Percentiles rank a stretch among this genome's conserved stretches.
Conservation (phyloP, 2,329 filamentous ascomycete genomes). For the Thermothelomyces thermophilus region DNA sequence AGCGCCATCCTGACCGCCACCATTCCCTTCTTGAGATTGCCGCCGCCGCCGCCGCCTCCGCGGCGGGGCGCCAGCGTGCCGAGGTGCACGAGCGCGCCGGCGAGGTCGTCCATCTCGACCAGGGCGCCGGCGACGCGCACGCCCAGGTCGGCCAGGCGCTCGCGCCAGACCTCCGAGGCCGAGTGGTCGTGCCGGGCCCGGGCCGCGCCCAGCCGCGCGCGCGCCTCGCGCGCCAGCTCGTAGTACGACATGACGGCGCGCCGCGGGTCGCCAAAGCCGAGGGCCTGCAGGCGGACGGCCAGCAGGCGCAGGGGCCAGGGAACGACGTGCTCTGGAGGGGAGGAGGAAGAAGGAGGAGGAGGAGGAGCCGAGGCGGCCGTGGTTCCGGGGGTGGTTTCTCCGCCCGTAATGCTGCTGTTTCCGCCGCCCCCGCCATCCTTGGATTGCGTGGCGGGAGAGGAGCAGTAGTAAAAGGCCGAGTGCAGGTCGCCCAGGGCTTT, state of each 20-base stretch:
- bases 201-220: slow-evolving; percentile 50
- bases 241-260: slow-evolving; percentile 86
- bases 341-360: no score
- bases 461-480: slow-evolving; percentile 44
- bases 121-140: slow-evolving; percentile 59
- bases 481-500: slow-evolving; percentile 58
- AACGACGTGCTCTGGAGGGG: slow-evolving; percentile 65
- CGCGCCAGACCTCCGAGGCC: slow-evolving; percentile 61
- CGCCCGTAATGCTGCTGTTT: slow-evolving; percentile 11
- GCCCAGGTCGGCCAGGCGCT: slow-evolving; percentile 67
- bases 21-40: slow-evolving; percentile 31
- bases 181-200: slow-evolving; percentile 41
- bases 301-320: slow-evolving; percentile 85
- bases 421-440: no score
- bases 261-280: slow-evolving; percentile 78
- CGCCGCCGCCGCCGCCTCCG: slow-evolving; percentile 19
- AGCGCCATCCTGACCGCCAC: slow-evolving; percentile 51
- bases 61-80: slow-evolving; percentile 40
- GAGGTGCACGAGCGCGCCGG: slow-evolving; percentile 70
- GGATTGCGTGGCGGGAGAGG: no score
- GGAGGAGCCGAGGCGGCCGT: no score
- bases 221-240: slow-evolving; percentile 74
- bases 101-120: slow-evolving; percentile 81
- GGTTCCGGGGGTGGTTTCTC: not conserved
- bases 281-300: slow-evolving; percentile 73